Evolutionary conservation across 345 rosid genomes (phyloP), one percentile per base, ranked within the genome.

Genomic region (Garcia nutans): DNA sequence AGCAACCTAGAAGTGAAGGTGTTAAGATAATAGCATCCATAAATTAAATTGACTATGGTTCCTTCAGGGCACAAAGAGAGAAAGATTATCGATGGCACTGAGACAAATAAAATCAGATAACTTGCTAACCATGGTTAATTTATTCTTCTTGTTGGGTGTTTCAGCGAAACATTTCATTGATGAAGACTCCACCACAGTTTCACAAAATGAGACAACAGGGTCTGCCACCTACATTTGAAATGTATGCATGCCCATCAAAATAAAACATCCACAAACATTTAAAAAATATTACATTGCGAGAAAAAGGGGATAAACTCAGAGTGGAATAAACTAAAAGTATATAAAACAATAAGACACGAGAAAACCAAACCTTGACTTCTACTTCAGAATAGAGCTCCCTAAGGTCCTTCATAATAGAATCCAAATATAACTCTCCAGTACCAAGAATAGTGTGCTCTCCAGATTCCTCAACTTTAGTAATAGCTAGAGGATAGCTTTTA

Each of bases 161-260:
- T 95, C 99, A 70, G 98, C 99, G 89, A 93, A 95, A 84, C 98
- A 95, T 78, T 94, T 90, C 98, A 96, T 92, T 28, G 99, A 92
- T 8, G 98, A 96, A 69, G 99, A 89, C 81, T 96, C 99, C 78
- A 93, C 99, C 81, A 92, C 99, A 49, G 99, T 96, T 84, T 96
- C 98, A 80, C 98, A 92, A 86, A 96, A 96, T 58, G 98, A 93
- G 79, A 96, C 99, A 33, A 96, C 99, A 15, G 99, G 98, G 76
- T 96, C 98, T 24, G 98, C 99, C 24, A 93, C 99, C 99, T 96
- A 81, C 55, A 80, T 52, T 71, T 68, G 65, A 47, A 65, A 64
- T 37, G 65, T 22, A 73, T 60, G 80, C 70, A 74, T n/a, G 44
- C 24, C 54, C 31, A 68, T 41, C 68, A 77, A 50, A 1, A 56